phyloP scores from a whole-genome alignment of 2,329 filamentous ascomycete species.

The Cephalotrichum gorgonifer region DNA sequence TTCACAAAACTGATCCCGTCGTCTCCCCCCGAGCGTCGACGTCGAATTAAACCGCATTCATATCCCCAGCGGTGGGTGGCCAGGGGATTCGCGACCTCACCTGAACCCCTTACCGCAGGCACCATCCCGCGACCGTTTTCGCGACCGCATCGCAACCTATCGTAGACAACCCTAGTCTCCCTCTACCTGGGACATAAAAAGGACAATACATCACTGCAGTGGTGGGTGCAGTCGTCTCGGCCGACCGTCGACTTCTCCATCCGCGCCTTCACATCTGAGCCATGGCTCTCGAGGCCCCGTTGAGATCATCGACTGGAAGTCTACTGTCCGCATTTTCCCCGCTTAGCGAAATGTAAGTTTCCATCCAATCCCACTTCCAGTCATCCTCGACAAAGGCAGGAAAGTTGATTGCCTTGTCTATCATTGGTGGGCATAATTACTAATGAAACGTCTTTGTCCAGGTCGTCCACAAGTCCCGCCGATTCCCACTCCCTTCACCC shows the following conservation, averaged over 20 bases:
- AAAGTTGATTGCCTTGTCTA: background rate
- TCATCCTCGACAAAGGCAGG: background rate
- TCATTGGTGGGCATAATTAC: background rate
- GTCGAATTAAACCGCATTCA: background rate
- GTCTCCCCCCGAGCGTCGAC: background rate
- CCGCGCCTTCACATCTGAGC: constrained; percentile 7
- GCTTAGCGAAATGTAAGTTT: constrained; percentile 8
- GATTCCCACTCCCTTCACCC: constrained; percentile 41
- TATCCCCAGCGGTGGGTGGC: background rate
- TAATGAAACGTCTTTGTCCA: constrained; percentile 15
- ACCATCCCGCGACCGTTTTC: background rate
- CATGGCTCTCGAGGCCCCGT: constrained; percentile 53
- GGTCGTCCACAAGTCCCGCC: constrained; percentile 24
- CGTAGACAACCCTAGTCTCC: background rate
- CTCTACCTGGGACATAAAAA: background rate
- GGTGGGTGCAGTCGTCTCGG: constrained; percentile 7
- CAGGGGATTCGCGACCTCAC: background rate
- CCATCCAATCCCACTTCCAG: background rate
- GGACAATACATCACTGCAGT: background rate
- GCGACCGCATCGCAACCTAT: background rate
- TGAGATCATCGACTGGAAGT: constrained; percentile 52
- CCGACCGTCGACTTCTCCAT: constrained; percentile 2
- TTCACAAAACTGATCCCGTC: too few relatives aligned
- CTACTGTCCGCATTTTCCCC: constrained; percentile 41
- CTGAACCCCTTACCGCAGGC: background rate